A percentile compares a stretch with the other conserved stretches of the same genome.
Evolutionary conservation across 495 filamentous ascomycete species (phyloP).

Genomic region (Hypomontagnella monticulosa): DNA sequence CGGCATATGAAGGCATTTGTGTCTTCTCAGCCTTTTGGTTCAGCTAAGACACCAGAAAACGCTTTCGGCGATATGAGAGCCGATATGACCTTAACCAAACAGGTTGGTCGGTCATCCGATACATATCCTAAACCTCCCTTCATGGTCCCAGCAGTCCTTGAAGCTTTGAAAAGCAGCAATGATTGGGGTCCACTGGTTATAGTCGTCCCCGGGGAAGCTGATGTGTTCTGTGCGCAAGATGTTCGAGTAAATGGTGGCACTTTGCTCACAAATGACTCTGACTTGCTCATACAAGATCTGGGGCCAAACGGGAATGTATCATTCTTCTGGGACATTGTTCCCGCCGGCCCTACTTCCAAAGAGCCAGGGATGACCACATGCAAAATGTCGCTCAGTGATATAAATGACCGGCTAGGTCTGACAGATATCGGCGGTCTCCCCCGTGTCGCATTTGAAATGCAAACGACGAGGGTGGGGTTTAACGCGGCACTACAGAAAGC

Average conservation of each 20-base stretch:
- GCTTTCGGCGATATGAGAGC: slow-evolving; percentile 21
- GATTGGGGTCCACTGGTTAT: slow-evolving; percentile 60
- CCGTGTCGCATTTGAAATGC: slow-evolving; percentile 42
- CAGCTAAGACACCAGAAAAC: slow-evolving; percentile 16
- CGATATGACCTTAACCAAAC: slow-evolving; percentile 11
- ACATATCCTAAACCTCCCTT: slow-evolving; percentile 68
- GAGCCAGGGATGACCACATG: slow-evolving; percentile 18
- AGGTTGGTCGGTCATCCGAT: slow-evolving; percentile 6
- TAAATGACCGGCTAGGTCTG: slow-evolving; percentile 39
- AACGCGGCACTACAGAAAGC: slow-evolving; percentile 23
- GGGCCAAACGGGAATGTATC: slow-evolving; percentile 65
- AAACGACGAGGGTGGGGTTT: slow-evolving; percentile 12
- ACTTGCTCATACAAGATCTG: slow-evolving; percentile 75
- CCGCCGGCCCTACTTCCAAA: slow-evolving; percentile 6
- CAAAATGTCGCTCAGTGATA: slow-evolving; percentile 37
- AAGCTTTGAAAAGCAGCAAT: slow-evolving; percentile 59
- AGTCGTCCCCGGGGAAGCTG: slow-evolving; percentile 77
- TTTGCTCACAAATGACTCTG: slow-evolving; percentile 76
- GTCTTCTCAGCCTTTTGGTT: slow-evolving; percentile 44
- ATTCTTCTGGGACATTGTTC: slow-evolving; percentile 63
- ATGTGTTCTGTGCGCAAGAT: slow-evolving; percentile 69
- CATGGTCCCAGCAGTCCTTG: slow-evolving; percentile 73
- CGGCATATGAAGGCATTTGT: slow-evolving; percentile 52
- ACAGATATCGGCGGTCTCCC: slow-evolving; percentile 33
- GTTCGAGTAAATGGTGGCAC: slow-evolving; percentile 60